Evolutionary conservation across 1,139 yeast genomes (phyloP).

Genomic region (Sugiyamaella neomexicana): DNA sequence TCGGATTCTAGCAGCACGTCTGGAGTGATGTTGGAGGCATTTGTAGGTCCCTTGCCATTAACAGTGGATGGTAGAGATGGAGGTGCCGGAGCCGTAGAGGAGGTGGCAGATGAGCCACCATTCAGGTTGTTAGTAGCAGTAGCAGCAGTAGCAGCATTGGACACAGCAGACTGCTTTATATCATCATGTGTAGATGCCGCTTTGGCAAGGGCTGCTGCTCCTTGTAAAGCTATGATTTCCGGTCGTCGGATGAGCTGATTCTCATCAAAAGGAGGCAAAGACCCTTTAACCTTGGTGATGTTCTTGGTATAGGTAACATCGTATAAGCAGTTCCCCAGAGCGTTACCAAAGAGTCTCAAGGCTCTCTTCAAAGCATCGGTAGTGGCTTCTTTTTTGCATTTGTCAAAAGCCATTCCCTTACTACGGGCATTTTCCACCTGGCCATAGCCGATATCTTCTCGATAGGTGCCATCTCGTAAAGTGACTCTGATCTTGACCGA

Average conservation of each 20-base stretch:
- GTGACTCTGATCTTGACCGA: slow-evolving; percentile 70
- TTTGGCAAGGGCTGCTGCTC: slow-evolving; percentile 14
- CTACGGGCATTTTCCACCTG: slow-evolving; percentile 62
- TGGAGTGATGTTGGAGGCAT: neutral
- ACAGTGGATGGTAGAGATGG: slow-evolving; percentile 6
- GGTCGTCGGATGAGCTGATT: slow-evolving; percentile 24
- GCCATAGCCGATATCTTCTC: slow-evolving; percentile 80
- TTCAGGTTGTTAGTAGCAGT: neutral
- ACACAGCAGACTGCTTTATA: neutral
- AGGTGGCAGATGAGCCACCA: neutral
- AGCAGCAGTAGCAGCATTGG: slow-evolving; percentile 7
- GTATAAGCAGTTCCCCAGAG: slow-evolving; percentile 73
- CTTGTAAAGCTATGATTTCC: slow-evolving; percentile 20
- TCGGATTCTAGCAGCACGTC: slow-evolving; percentile 10
- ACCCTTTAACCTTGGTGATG: slow-evolving; percentile 48
- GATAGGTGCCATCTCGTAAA: slow-evolving; percentile 67
- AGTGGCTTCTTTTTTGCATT: slow-evolving; percentile 72
- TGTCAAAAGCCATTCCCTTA: slow-evolving; percentile 70
- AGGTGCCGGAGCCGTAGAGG: neutral
- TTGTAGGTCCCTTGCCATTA: neutral
- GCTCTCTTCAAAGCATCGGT: slow-evolving; percentile 79
- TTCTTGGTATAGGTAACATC: slow-evolving; percentile 57
- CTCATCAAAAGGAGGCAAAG: slow-evolving; percentile 24
- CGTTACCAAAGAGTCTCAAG: slow-evolving; percentile 73
- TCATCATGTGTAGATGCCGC: neutral